Conservation (phyloP, 2,329 filamentous ascomycete genomes). For the Aschersonia sp. region DNA sequence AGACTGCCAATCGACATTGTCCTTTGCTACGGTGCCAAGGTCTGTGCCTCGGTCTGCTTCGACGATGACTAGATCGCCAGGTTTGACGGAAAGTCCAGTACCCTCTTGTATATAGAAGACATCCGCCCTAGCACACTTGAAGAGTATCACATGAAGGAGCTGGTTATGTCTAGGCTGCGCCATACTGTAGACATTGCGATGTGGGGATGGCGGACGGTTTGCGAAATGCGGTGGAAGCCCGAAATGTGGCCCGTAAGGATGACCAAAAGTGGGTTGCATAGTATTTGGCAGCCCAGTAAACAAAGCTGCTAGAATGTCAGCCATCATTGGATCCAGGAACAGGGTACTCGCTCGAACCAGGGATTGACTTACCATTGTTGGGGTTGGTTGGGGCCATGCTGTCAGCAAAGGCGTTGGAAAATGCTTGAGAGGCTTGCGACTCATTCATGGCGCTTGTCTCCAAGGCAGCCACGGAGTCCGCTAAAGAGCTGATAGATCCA, state of each 20-base stretch:
- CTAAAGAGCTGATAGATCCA: constrained; percentile 46
- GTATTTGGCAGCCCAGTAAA: constrained; percentile 12
- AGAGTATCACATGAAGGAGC: constrained; percentile 76
- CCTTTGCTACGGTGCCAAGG: constrained; percentile 78
- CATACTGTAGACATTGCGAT: constrained; percentile 46
- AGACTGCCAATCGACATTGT: constrained; percentile 74
- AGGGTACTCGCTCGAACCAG: not conserved
- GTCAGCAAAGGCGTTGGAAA: constrained; percentile 24
- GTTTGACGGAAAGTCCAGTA: constrained; percentile 78
- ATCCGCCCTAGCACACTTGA: constrained; percentile 91
- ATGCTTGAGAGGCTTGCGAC: constrained; percentile 27
- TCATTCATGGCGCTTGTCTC: constrained; percentile 29
- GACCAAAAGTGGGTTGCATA: constrained; percentile 14
- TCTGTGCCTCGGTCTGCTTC: constrained; percentile 95
- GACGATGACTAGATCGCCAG: constrained; percentile 89
- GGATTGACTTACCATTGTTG: constrained; percentile 23
- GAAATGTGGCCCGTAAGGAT: constrained; percentile 32
- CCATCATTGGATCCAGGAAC: not conserved
- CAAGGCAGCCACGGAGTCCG: constrained; percentile 32
- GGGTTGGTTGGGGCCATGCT: constrained; percentile 19
- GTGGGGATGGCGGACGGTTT: constrained; percentile 39
- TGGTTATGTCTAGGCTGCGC: constrained; percentile 50
- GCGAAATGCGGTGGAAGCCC: constrained; percentile 18
- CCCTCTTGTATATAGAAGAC: constrained; percentile 96
- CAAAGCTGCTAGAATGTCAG: constrained; percentile 9